Percentiles rank a stretch among this genome's conserved stretches.
Evolutionary conservation across 345 rosid genomes (phyloP).

Genomic region (Camelina laxa): DNA sequence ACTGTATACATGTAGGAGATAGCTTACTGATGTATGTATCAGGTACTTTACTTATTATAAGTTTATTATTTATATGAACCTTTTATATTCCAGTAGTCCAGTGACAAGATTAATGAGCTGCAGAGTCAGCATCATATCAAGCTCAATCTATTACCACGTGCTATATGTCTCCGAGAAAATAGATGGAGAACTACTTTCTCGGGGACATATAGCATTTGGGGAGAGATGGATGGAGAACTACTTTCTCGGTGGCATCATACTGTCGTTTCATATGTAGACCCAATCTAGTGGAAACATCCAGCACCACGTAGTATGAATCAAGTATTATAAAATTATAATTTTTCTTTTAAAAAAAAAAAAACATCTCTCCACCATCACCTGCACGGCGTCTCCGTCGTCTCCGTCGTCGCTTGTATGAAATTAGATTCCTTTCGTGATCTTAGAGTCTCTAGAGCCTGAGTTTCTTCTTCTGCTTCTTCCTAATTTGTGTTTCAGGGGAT

Average conservation of each 20-base stretch:
- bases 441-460: conserved; percentile 10
- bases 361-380: too few species aligned
- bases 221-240: too few species aligned
- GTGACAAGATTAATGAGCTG: not conserved
- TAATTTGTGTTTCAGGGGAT: not conserved
- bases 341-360: too few species aligned
- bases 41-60: not conserved
- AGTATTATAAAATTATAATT: not conserved
- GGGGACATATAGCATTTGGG: too few species aligned
- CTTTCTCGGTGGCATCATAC: not conserved
- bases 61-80: not conserved
- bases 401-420: not conserved
- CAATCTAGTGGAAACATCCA: not conserved
- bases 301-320: conserved; percentile 16
- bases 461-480: conserved; percentile 17
- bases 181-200: too few species aligned
- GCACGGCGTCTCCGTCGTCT: conserved; percentile 5
- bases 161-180: too few species aligned
- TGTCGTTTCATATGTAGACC: not conserved
- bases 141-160: too few species aligned
- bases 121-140: too few species aligned
- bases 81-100: not conserved
- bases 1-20: conserved; percentile 13
- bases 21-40: conserved; percentile 12
- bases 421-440: not conserved